These are phyloP conservation scores for Fraxinus sp. DNA, from an alignment of 305 asterid species.

Conservation along the genomic window DNA sequence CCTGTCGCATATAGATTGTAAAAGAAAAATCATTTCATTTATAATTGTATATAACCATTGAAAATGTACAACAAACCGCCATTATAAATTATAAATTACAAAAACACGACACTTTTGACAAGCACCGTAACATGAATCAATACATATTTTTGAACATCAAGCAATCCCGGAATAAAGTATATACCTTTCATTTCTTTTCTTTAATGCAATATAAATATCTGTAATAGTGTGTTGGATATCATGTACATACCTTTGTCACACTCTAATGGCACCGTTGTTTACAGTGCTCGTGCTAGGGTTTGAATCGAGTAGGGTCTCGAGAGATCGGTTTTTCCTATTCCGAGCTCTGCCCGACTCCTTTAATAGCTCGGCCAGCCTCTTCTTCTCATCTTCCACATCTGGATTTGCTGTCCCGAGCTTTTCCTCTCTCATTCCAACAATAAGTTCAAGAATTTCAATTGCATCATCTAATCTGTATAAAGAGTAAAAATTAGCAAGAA, in stretches of 20 bases:
- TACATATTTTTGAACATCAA: conserved; percentile 27
- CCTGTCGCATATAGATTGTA: background rate
- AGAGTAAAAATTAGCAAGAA: too few relatives aligned
- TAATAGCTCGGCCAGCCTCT: conserved; percentile 73
- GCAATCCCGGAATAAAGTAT: conserved; percentile 37
- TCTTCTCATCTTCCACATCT: conserved; percentile 82
- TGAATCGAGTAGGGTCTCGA: conserved; percentile 69
- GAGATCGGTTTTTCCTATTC: conserved; percentile 65
- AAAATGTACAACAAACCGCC: background rate
- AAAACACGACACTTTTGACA: background rate
- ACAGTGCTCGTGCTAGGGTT: conserved; percentile 42
- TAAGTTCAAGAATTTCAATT: conserved; percentile 66
- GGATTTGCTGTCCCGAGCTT: conserved; percentile 98
- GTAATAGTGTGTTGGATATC: conserved; percentile 23
- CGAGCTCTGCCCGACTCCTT: conserved; percentile 81
- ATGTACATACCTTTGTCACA: conserved; percentile 56
- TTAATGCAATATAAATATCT: conserved; percentile 32
- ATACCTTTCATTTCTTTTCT: conserved; percentile 32
- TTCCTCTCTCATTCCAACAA: conserved; percentile 92
- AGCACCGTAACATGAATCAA: conserved; percentile 18
- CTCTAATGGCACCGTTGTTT: conserved; percentile 49
- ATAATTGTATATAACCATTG: background rate
- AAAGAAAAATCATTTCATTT: background rate
- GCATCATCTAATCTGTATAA: conserved; percentile 75
- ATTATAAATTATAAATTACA: background rate